Conservation (phyloP, 2,329 filamentous ascomycete genomes). For the Phaeosphaeria sp. region DNA sequence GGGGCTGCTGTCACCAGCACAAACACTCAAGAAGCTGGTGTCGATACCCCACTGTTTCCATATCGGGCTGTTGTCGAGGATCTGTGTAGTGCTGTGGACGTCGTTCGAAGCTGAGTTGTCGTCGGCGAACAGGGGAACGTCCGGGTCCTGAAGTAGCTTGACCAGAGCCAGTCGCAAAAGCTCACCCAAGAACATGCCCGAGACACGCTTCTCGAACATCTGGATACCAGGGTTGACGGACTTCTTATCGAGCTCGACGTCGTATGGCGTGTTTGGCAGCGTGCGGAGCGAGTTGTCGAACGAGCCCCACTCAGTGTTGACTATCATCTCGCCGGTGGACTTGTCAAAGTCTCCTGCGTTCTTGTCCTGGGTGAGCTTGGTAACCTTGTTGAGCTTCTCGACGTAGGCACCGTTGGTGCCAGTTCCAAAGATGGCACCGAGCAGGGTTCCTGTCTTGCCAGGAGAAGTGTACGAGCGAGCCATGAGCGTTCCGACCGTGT, state of each 20-base stretch:
- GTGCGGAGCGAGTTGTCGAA: conserved; percentile 95
- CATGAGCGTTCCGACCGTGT: conserved; percentile 97
- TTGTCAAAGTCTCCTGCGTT: conserved; percentile 70
- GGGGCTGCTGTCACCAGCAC: conserved; percentile 78
- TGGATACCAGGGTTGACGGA: conserved; percentile 93
- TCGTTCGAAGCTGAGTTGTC: conserved; percentile 75
- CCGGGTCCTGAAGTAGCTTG: conserved; percentile 72
- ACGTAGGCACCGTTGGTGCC: conserved; percentile 98
- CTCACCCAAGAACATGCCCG: conserved; percentile 97
- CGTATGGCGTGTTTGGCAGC: conserved; percentile 84
- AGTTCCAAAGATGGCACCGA: conserved; percentile 98
- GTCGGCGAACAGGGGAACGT: conserved; percentile 76
- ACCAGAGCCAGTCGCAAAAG: conserved; percentile 82
- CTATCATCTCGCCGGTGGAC: conserved; percentile 90
- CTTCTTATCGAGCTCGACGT: conserved; percentile 76
- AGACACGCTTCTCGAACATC: conserved; percentile 99
- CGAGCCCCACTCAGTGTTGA: conserved; percentile 98
- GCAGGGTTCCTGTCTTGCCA: conserved; percentile 81
- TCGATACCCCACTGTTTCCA: conserved; percentile 88
- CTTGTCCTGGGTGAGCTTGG: conserved; percentile 67
- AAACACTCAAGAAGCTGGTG: conserved; percentile 86
- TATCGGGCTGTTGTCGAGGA: conserved; percentile 64
- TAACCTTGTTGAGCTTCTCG: conserved; percentile 86
- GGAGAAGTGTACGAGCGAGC: conserved; percentile 93
- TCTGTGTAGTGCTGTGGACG: conserved; percentile 69